Evolutionary conservation across 257 asterid species (phyloP), one percentile per base, ranked within the genome.

Genomic region (Voacanga thouarsii): DNA sequence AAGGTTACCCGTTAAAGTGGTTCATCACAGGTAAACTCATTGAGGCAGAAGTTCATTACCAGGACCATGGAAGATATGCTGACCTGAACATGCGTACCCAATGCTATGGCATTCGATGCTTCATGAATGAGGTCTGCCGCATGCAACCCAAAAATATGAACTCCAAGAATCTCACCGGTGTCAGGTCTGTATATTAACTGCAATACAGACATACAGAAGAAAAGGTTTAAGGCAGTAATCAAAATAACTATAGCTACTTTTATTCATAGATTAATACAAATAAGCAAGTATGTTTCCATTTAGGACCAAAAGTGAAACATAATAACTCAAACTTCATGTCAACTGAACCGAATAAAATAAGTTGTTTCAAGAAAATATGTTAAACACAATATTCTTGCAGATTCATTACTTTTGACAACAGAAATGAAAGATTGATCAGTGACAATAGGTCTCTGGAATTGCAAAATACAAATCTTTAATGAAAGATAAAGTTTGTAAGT

Each of bases 91-190:
- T 82, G 83, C 66, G 89, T 85, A 65, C 92, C 92, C 89, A 89
- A 26, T 77, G 94, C 92, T 56, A 89, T 89, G 50, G 94, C 90
- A 81, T 89, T 89, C 28, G 94, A 89, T 47, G 92, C 92, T 86
- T 89, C 94, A 61, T 89, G 94, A 76, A 89, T 89, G 85, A 89
- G 90, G 80, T 88, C 92, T 69, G 94, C 94, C 6, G 94, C 94
- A 78, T 89, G 94, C 86, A 89, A n/a, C 53, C 94, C 92, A 80
- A 89, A 89, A 60, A 89, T 88, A 77, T 89, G 96, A 83, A 90
- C 96, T 80, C 96, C 96, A 69, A 90, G 93, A 77, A 90, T 90
- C 88, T 89, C 96, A 37, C 96, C 96, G 64, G 79, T 89, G 84
- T 90, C 96, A 23, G 92, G 91, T 81, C 93, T 90, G 83, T 88